phyloP scores from a whole-genome alignment of 169 alveolate species.

The Plasmodium vivax region DNA sequence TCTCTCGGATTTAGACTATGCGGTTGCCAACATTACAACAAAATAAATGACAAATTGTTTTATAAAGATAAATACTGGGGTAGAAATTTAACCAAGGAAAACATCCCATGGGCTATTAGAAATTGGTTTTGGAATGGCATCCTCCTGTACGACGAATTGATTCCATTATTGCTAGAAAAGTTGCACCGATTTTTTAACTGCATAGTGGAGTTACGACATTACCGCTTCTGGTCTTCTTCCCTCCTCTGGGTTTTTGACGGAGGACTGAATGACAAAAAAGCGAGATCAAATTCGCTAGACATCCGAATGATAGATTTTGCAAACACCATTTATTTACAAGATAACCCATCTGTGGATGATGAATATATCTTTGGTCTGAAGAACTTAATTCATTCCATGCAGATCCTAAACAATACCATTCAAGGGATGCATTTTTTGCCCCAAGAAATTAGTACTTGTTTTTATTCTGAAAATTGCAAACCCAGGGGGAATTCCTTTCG shows the following conservation, averaged over 20 bases:
- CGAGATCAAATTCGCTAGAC: constrained; percentile 74
- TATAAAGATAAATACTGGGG: constrained; percentile 84
- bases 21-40: constrained; percentile 81
- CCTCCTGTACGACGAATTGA: constrained; percentile 73
- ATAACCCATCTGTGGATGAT: constrained; percentile 81
- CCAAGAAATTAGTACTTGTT: constrained; percentile 56
- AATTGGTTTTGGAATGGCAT: constrained; percentile 83
- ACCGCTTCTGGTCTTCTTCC: constrained; percentile 84
- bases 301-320: constrained; percentile 84
- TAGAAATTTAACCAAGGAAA: constrained; percentile 77
- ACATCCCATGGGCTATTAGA: constrained; percentile 79
- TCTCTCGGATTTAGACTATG: constrained; percentile 83
- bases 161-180: constrained; percentile 75
- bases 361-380: constrained; percentile 80
- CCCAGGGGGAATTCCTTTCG: not conserved
- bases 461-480: constrained; percentile 54
- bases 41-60: constrained; percentile 76
- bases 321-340: constrained; percentile 79
- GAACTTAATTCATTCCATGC: constrained; percentile 75
- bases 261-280: constrained; percentile 76
- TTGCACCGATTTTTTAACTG: constrained; percentile 76
- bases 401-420: constrained; percentile 73
- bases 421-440: constrained; percentile 75
- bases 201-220: constrained; percentile 76
- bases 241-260: constrained; percentile 82